Evolutionary conservation across 140 eudicot species (phyloP), one percentile per base, ranked within the genome.

Genomic region (Ambrosia hybrid): DNA sequence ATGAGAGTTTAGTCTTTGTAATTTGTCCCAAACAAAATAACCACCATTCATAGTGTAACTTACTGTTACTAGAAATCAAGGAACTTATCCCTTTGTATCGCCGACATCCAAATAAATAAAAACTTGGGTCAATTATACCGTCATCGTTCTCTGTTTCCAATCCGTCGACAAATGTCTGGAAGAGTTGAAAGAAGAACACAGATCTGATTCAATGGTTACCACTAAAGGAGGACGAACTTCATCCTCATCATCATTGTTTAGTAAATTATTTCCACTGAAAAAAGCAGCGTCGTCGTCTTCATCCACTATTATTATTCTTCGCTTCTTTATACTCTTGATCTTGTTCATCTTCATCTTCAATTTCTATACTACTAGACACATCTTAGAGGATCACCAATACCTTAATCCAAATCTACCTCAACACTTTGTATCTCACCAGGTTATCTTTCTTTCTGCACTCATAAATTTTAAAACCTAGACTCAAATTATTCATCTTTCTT

Each of bases 291-390:
- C 58, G 8, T 51, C 55, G 57, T 57, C 48, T 67, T 58, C 76
- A 68, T 71, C 85, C 1, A 21, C 30, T 21, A 21, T 21, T 21
- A 21, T 21, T 7, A 64, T 92, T 2, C 85, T 89, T 5, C 91
- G 83, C 59, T 72, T 81, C 33, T 68, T 83, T 30, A 52, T 82
- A 65, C 77, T 89, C 6, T 80, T 83, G 67, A 80, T 77, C 14
- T 49, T 89, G 12, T 85, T 92, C 72, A 72, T 87, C 55, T 78
- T 80, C 81, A 38, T 89, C 48, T 92, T 92, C 76, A 69, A 85
- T 46, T 79, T 83, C 71, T 89, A 80, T 75, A 86, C 76, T 75
- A 86, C 76, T 60, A 83, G 75, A 67, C 81, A 78, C 71, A 76
- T 89, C 5, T 77, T 85, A 77, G 89, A 80, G 17, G 88, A 88